A percentile compares a stretch with the other conserved stretches of the same genome.
phyloP scores from a whole-genome alignment of 768 basidiomycete genomes.

The Russula vinacea region DNA sequence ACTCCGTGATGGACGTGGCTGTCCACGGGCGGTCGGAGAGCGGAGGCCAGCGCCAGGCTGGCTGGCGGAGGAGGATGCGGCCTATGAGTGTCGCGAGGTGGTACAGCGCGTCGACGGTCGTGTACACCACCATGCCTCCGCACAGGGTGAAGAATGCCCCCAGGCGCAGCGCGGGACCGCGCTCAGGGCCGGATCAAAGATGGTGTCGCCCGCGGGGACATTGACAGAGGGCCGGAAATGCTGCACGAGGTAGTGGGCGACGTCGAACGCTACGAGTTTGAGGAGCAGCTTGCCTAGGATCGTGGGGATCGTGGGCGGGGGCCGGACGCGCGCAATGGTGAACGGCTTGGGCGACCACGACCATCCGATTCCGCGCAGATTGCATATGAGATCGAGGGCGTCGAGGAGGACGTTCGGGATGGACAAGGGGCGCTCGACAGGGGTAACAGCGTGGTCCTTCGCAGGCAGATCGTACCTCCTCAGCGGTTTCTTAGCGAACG shows the following conservation, averaged over 20 bases:
- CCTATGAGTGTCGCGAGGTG: slow-evolving; percentile 29
- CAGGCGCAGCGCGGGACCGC: not conserved
- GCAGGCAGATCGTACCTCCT: slow-evolving; percentile 10
- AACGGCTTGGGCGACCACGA: slow-evolving; percentile 26
- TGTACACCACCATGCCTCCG: not conserved
- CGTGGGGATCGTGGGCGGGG: not conserved
- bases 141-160: not conserved
- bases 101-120: not conserved
- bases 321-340: not conserved
- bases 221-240: slow-evolving; percentile 12
- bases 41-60: slow-evolving; percentile 39
- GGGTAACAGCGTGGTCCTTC: not conserved
- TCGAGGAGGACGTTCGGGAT: slow-evolving; percentile 19
- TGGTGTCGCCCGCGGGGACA: slow-evolving; percentile 12
- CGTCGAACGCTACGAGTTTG: slow-evolving; percentile 15
- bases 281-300: not conserved
- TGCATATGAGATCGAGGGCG: slow-evolving; percentile 23
- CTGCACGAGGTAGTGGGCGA: slow-evolving; percentile 14
- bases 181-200: slow-evolving; percentile 21
- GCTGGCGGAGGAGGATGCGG: slow-evolving; percentile 35
- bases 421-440: slow-evolving; percentile 12
- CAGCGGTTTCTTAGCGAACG: slow-evolving; percentile 6
- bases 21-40: slow-evolving; percentile 40
- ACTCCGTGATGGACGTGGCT: slow-evolving; percentile 40
- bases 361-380: slow-evolving; percentile 28